These are phyloP conservation scores for Penicillium psychrofluorescens DNA, from an alignment of 495 filamentous ascomycete species.

Conservation along the genomic window DNA sequence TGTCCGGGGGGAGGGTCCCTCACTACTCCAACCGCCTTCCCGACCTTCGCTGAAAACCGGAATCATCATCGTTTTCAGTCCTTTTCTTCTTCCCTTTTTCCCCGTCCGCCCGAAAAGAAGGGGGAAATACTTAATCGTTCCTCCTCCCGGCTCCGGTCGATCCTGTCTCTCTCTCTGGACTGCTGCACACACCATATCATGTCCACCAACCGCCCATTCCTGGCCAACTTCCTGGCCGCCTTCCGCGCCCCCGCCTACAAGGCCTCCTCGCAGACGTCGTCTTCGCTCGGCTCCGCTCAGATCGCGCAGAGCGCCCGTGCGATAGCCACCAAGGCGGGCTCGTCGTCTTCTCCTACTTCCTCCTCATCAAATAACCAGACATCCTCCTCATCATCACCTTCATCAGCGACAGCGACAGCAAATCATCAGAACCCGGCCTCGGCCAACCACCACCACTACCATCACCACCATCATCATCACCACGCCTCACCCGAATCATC, in stretches of 20 bases:
- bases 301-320: constrained; percentile 35
- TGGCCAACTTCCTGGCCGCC: constrained; percentile 79
- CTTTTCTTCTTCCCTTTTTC: no score
- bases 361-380: not conserved
- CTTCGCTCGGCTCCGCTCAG: constrained; percentile 25
- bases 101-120: no score
- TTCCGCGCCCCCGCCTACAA: constrained; percentile 59
- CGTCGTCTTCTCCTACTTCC: not conserved
- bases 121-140: no score
- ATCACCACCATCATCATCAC: constrained; percentile 8
- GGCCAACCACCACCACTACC: constrained; percentile 6
- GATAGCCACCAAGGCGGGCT: constrained; percentile 31
- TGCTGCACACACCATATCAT: constrained; percentile 13
- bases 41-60: no score
- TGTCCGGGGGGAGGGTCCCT: no score
- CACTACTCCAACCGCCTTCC: no score
- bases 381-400: not conserved
- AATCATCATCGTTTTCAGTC: no score
- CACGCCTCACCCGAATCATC: constrained; percentile 15
- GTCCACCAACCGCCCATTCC: constrained; percentile 74
- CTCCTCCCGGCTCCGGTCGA: not conserved
- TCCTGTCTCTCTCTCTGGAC: not conserved
- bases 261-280: constrained; percentile 23
- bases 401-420: constrained; percentile 3
- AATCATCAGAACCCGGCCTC: not conserved